These are phyloP conservation scores for Ceratobasidium sp. DNA, from an alignment of 1,284 basidiomycete genomes.

Conservation along the genomic window DNA sequence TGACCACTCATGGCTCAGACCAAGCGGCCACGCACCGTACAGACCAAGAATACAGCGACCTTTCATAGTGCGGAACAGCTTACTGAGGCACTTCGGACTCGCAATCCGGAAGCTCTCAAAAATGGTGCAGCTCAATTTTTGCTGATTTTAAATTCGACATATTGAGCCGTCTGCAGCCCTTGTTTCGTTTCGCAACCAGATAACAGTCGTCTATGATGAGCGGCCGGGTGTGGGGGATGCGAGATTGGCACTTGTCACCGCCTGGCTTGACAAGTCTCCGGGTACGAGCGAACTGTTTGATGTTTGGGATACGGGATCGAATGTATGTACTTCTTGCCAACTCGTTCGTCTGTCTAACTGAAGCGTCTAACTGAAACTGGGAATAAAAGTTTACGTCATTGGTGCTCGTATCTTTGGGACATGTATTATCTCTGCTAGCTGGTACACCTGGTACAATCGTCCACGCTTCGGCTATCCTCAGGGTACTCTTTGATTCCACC, in stretches of 20 bases:
- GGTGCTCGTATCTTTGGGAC: slow-evolving; percentile 15
- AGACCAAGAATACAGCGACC: slow-evolving; percentile 22
- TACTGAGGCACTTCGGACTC: slow-evolving; percentile 17
- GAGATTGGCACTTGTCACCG: slow-evolving; percentile 68
- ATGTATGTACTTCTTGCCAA: slow-evolving; percentile 58
- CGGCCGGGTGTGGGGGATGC: slow-evolving; percentile 60
- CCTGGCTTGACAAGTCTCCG: slow-evolving; percentile 70
- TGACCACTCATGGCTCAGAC: slow-evolving; percentile 18
- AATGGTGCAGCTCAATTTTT: slow-evolving; percentile 1
- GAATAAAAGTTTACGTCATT: slow-evolving; percentile 32
- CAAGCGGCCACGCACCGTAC: slow-evolving; percentile 32
- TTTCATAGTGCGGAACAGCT: slow-evolving; percentile 32
- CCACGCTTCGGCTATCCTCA: slow-evolving; percentile 71
- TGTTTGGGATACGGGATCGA: slow-evolving; percentile 69
- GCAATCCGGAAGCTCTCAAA: slow-evolving; percentile 30
- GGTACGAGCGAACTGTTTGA: slow-evolving; percentile 72
- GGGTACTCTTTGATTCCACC: slow-evolving; percentile 66
- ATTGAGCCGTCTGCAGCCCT: slow-evolving; percentile 24
- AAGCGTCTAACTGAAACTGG: background rate
- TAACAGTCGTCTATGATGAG: slow-evolving; percentile 30
- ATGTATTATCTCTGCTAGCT: slow-evolving; percentile 12
- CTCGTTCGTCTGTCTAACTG: no score
- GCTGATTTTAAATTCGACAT: background rate
- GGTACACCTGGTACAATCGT: slow-evolving; percentile 45
- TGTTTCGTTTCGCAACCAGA: slow-evolving; percentile 44